phyloP scores from a whole-genome alignment of 305 asterid genomes.

The Plantago coronopus region DNA sequence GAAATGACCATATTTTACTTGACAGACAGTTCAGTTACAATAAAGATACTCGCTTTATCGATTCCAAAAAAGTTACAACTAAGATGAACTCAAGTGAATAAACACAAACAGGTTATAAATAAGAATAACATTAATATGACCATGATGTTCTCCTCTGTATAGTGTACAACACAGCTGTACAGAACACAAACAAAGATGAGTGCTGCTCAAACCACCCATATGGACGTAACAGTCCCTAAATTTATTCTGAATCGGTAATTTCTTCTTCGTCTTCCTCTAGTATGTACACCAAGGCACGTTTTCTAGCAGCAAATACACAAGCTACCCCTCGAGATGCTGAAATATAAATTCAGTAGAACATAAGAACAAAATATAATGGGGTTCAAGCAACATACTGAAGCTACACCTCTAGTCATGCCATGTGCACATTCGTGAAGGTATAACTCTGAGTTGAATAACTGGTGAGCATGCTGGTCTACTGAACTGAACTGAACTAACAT shows the following conservation, averaged over 20 bases:
- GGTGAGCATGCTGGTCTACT: neutral
- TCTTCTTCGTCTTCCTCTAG: constrained; percentile 96
- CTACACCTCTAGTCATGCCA: neutral
- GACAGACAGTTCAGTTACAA: too few relatives aligned
- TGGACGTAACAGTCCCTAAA: constrained; percentile 5
- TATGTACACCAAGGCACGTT: constrained; percentile 83
- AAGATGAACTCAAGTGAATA: too few relatives aligned
- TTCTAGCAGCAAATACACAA: constrained; percentile 74
- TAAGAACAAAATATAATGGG: constrained; percentile 9
- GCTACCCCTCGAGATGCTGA: constrained; percentile 93
- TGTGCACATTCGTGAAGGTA: neutral
- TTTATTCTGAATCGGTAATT: constrained; percentile 54
- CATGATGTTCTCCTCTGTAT: neutral
- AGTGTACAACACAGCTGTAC: neutral
- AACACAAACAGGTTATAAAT: too few relatives aligned
- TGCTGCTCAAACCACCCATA: constrained; percentile 5
- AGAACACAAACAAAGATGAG: constrained; percentile 5
- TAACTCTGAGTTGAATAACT: constrained; percentile 6
- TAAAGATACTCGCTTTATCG: too few relatives aligned
- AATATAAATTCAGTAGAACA: constrained; percentile 15
- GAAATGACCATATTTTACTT: too few relatives aligned
- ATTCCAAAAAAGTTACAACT: too few relatives aligned
- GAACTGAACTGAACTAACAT: neutral
- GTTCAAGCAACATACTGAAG: neutral
- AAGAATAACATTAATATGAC: too few relatives aligned